phyloP scores from a whole-genome alignment of 1,284 basidiomycete genomes.

The Veloporphyrellus conicus region DNA sequence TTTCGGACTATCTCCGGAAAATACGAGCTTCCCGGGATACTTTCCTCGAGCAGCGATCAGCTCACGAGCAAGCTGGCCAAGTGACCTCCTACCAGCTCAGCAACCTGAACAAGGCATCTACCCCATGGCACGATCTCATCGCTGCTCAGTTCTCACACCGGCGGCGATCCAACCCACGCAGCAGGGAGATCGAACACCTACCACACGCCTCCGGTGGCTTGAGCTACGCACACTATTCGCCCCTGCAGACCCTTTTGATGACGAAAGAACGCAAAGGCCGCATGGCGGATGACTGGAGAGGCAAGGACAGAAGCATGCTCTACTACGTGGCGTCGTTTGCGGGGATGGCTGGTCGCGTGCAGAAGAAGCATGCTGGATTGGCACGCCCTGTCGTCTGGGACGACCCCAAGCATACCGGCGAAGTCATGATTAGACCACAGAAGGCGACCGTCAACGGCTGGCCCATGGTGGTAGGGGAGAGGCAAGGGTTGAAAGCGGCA shows the following conservation, averaged over 20 bases:
- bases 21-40: constrained; percentile 48
- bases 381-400: constrained; percentile 30
- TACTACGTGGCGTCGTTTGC: constrained; percentile 33
- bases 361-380: constrained; percentile 20
- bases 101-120: constrained; percentile 26
- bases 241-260: constrained; percentile 51
- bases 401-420: constrained; percentile 26
- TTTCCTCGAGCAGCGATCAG: constrained; percentile 45
- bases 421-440: constrained; percentile 29
- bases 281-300: constrained; percentile 38
- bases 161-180: constrained; percentile 29
- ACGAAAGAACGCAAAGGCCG: constrained; percentile 56
- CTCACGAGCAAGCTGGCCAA: constrained; percentile 19
- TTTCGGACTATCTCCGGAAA: constrained; percentile 54
- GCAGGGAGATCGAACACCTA: constrained; percentile 52
- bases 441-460: constrained; percentile 21
- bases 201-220: constrained; percentile 64
- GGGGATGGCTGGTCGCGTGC: constrained; percentile 28
- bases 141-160: constrained; percentile 34
- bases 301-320: constrained; percentile 8
- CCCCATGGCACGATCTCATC: constrained; percentile 34
- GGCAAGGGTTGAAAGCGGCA: constrained; percentile 38
- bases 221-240: constrained; percentile 50
- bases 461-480: constrained; percentile 39
- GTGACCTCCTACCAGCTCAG: constrained; percentile 34